Conservation (phyloP, 2,329 filamentous ascomycete genomes). For the Ceratocystis lukuohia region DNA sequence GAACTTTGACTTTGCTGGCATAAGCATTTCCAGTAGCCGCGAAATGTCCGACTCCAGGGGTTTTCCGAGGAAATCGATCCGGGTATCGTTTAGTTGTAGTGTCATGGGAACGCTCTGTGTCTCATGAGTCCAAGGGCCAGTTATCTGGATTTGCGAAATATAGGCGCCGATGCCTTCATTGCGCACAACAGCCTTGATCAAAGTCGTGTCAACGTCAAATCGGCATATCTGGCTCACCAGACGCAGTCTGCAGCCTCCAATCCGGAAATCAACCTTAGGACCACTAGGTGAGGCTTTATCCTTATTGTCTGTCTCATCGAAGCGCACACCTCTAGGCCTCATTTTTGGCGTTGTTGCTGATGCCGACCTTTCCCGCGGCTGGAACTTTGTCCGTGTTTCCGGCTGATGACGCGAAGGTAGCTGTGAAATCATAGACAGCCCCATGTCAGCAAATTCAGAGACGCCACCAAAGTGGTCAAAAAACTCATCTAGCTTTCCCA, state of each 20-base stretch:
- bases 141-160: slow-evolving; percentile 61
- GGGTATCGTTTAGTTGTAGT: slow-evolving; percentile 50
- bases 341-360: slow-evolving; percentile 25
- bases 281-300: slow-evolving; percentile 30
- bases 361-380: not conserved
- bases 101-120: slow-evolving; percentile 47
- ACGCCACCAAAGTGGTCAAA: slow-evolving; percentile 82
- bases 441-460: slow-evolving; percentile 79
- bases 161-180: slow-evolving; percentile 57
- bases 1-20: slow-evolving; percentile 82
- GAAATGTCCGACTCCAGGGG: slow-evolving; percentile 74
- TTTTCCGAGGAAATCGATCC: slow-evolving; percentile 56
- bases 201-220: slow-evolving; percentile 60
- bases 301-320: slow-evolving; percentile 39
- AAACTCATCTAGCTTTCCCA: slow-evolving; percentile 72
- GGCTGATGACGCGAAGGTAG: slow-evolving; percentile 35
- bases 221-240: slow-evolving; percentile 68
- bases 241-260: slow-evolving; percentile 64
- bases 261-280: slow-evolving; percentile 56
- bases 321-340: slow-evolving; percentile 44
- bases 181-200: slow-evolving; percentile 67
- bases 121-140: slow-evolving; percentile 42
- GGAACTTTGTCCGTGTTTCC: not conserved
- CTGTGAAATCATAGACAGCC: slow-evolving; percentile 67
- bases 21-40: slow-evolving; percentile 70